Conservation (phyloP, 306 rosid species). For the Adenanthera pavonina region DNA sequence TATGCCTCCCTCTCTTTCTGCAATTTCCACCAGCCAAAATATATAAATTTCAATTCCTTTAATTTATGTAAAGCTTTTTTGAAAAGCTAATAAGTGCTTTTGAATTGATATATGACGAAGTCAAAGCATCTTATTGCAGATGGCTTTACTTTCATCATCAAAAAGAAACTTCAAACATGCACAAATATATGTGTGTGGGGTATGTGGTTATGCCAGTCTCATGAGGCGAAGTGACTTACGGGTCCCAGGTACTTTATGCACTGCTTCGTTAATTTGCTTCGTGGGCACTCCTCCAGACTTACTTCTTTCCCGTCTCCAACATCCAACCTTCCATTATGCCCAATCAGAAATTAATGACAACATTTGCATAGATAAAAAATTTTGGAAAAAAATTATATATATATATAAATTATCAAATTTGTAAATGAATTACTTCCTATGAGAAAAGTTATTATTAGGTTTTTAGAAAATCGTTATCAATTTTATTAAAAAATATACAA, state of each 20-base stretch:
- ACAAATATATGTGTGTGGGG: background rate
- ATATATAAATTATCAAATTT: too few relatives aligned
- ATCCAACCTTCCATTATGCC: slow-evolving; percentile 76
- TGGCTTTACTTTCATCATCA: background rate
- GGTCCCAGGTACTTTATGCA: slow-evolving; percentile 85
- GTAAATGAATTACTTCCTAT: too few relatives aligned
- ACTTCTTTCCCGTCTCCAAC: slow-evolving; percentile 81
- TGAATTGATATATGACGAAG: background rate
- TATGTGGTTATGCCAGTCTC: background rate
- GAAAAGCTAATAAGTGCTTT: too few relatives aligned
- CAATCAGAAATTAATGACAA: background rate
- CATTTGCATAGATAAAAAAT: too few relatives aligned
- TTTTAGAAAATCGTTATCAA: too few relatives aligned
- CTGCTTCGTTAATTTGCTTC: slow-evolving; percentile 57
- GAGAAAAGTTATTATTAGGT: too few relatives aligned
- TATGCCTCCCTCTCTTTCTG: slow-evolving; percentile 79
- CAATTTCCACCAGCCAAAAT: slow-evolving; percentile 35
- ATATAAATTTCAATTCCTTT: too few relatives aligned
- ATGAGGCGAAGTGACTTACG: slow-evolving; percentile 49
- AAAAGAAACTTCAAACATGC: background rate
- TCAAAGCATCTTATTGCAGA: background rate
- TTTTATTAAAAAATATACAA: too few relatives aligned
- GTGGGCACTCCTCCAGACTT: slow-evolving; percentile 54
- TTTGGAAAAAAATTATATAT: too few relatives aligned
- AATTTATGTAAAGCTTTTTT: slow-evolving; percentile 5